Percentiles rank a stretch among this genome's conserved stretches.
phyloP scores from a whole-genome alignment of 2,329 filamentous ascomycete species.

The Aspergillus bombycis region DNA sequence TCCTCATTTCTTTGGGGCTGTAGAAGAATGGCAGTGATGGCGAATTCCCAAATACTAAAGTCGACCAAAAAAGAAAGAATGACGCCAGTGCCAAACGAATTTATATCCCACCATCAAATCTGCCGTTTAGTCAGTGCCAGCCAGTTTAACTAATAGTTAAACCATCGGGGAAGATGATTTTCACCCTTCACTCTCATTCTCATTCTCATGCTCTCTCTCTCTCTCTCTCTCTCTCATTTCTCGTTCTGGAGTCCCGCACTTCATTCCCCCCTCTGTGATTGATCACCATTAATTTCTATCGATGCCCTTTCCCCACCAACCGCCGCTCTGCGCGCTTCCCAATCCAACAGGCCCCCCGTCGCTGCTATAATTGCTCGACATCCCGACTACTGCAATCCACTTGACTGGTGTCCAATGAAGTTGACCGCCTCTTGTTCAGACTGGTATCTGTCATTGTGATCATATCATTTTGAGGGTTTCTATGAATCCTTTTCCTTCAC shows the following conservation, averaged over 20 bases:
- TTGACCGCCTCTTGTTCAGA: conserved; percentile 13
- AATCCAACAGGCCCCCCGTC: background rate
- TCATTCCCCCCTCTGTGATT: background rate
- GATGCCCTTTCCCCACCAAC: background rate
- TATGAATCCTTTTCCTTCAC: background rate
- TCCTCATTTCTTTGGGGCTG: background rate
- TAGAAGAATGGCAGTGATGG: background rate
- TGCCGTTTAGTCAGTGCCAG: background rate
- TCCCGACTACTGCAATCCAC: conserved; percentile 15
- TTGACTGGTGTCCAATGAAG: conserved; percentile 18
- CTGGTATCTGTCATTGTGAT: background rate
- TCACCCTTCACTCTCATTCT: background rate
- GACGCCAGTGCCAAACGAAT: background rate
- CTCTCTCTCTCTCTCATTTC: background rate
- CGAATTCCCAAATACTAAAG: background rate
- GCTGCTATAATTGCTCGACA: conserved; percentile 1
- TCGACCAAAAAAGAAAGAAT: background rate
- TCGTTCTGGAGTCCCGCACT: background rate
- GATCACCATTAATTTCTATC: background rate
- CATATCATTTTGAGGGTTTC: background rate
- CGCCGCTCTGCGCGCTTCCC: background rate
- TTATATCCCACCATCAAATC: background rate
- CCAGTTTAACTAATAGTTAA: background rate
- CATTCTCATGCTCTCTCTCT: background rate
- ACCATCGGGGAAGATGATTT: background rate